Evolutionary conservation across 805 yeast genomes (phyloP).

Genomic region (Wickerhamiella sergipiensis): DNA sequence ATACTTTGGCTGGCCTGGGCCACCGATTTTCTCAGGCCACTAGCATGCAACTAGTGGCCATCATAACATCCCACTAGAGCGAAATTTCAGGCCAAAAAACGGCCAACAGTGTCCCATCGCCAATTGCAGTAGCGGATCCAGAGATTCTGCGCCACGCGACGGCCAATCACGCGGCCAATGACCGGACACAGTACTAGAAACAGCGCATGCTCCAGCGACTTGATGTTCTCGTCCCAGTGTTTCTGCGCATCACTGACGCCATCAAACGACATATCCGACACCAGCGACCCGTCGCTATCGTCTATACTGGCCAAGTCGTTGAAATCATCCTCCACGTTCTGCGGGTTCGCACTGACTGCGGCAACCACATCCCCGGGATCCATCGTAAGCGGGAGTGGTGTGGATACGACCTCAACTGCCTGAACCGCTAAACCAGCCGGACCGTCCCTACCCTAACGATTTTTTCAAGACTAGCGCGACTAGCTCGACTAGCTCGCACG

Average conservation of each 20-base stretch:
- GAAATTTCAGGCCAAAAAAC: too few relatives aligned
- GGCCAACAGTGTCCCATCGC: conserved; percentile 10
- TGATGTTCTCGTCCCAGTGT: conserved; percentile 61
- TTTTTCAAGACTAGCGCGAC: neutral
- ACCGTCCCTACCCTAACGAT: conserved; percentile 2
- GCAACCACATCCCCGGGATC: conserved; percentile 6
- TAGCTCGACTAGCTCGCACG: neutral
- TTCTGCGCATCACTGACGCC: conserved; percentile 37
- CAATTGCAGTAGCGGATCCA: conserved; percentile 16
- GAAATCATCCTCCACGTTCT: neutral
- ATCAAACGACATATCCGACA: neutral
- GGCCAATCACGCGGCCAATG: conserved; percentile 53
- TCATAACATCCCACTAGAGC: too few relatives aligned
- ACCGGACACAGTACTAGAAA: conserved; percentile 47
- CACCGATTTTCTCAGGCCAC: too few relatives aligned
- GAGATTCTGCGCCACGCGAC: conserved; percentile 33
- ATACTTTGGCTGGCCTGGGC: too few relatives aligned
- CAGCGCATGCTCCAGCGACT: conserved; percentile 42
- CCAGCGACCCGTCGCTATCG: neutral
- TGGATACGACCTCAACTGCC: too few relatives aligned
- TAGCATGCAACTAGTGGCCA: too few relatives aligned
- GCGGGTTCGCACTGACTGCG: neutral
- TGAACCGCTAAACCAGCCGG: neutral
- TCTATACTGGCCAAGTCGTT: neutral
- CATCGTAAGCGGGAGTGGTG: neutral